A percentile compares a stretch with the other conserved stretches of the same genome.
These are phyloP conservation scores for Euphorbia pulcherrima DNA, from an alignment of 345 rosid species.

Conservation along the genomic window DNA sequence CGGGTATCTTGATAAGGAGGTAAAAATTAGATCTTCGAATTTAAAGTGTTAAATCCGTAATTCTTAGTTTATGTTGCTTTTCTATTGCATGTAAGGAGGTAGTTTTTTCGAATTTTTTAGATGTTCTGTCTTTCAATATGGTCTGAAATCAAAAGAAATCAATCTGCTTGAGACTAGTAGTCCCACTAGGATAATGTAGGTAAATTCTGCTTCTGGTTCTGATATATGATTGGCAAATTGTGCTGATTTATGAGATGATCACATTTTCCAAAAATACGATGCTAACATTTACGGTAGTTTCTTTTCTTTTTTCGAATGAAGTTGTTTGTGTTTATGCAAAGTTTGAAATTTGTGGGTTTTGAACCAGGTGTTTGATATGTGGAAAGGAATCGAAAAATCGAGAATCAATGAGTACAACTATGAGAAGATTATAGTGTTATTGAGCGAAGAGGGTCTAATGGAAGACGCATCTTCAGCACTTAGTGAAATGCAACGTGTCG, in stretches of 20 bases:
- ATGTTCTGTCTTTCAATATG: neutral
- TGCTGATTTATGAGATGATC: neutral
- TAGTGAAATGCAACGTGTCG: conserved; percentile 35
- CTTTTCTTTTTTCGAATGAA: neutral
- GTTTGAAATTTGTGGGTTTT: conserved; percentile 9
- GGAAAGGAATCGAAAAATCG: conserved; percentile 49
- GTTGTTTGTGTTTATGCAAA: neutral
- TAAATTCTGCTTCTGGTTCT: neutral
- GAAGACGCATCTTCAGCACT: conserved; percentile 49
- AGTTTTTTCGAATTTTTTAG: too few species aligned
- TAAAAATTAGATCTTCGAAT: too few species aligned
- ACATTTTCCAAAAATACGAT: neutral
- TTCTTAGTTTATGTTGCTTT: too few species aligned
- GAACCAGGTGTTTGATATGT: conserved; percentile 56
- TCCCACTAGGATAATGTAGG: too few species aligned
- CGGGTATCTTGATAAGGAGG: too few species aligned
- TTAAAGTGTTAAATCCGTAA: too few species aligned
- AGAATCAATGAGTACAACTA: conserved; percentile 46
- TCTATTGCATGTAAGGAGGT: too few species aligned
- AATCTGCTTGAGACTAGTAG: too few species aligned
- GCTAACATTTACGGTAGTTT: neutral
- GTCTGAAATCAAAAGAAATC: neutral
- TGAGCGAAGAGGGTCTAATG: conserved; percentile 40
- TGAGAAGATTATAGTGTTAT: conserved; percentile 47
- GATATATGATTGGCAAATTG: neutral